Percentiles rank a stretch among this genome's conserved stretches.
phyloP scores from a whole-genome alignment of 2,329 filamentous ascomycete species.

The Epichloe baconii region DNA sequence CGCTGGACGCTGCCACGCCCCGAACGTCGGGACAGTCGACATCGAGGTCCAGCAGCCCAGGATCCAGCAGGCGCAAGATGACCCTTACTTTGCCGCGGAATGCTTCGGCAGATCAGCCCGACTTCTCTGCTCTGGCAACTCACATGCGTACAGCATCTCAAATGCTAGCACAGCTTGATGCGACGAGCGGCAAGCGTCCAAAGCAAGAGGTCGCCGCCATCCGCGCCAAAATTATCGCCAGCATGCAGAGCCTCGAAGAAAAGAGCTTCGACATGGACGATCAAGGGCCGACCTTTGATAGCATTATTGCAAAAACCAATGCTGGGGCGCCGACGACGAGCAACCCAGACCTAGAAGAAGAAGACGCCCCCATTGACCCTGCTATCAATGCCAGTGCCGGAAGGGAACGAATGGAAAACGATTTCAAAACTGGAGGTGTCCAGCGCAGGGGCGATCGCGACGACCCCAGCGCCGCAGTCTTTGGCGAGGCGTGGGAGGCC shows the following conservation, averaged over 20 bases:
- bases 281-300: slow-evolving; percentile 63
- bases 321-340: slow-evolving; percentile 28
- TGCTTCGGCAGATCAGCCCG: slow-evolving; percentile 53
- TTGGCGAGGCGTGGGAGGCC: slow-evolving; percentile 73
- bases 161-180: slow-evolving; percentile 74
- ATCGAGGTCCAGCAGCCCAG: slow-evolving; percentile 57
- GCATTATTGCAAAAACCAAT: slow-evolving; percentile 63
- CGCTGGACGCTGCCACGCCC: slow-evolving; percentile 50
- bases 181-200: slow-evolving; percentile 67
- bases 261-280: slow-evolving; percentile 71
- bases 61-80: slow-evolving; percentile 41
- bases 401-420: slow-evolving; percentile 77
- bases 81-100: slow-evolving; percentile 43
- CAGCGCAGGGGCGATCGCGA: slow-evolving; percentile 71
- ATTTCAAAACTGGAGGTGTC: slow-evolving; percentile 74
- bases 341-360: slow-evolving; percentile 43
- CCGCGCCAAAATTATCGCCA: slow-evolving; percentile 75
- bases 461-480: slow-evolving; percentile 73
- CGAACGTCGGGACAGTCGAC: slow-evolving; percentile 55
- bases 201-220: slow-evolving; percentile 73
- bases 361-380: slow-evolving; percentile 37
- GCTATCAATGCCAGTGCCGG: slow-evolving; percentile 57
- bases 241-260: slow-evolving; percentile 79
- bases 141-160: slow-evolving; percentile 81
- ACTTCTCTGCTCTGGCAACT: slow-evolving; percentile 70